Evolutionary conservation across 768 basidiomycete genomes (phyloP), one percentile per base, ranked within the genome.

Genomic region (Hemileccinum impolitum): DNA sequence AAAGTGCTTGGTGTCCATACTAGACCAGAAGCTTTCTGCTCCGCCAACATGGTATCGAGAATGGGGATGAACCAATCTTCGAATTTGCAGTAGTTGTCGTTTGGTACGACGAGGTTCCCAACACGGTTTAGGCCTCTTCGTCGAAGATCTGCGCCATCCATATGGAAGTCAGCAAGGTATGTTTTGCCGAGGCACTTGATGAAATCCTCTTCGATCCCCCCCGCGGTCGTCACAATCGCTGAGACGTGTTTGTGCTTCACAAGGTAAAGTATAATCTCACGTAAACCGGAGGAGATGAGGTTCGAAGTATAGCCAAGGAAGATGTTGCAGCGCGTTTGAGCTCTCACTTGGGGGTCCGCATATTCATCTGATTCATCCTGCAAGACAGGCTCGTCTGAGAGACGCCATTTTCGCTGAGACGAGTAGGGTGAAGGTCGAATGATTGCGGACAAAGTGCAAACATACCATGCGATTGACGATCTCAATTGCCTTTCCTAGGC

Each of bases 51-150:
- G 26, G 73, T 63, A 62, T 98, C 87, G 36, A 99, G 79, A 48
- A 97, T 90, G 2, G 96, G 96, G 17, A 82, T 84, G n/a, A 98
- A 80, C 96, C 96, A 99, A 66, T 98, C 95, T 70, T 99, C 96
- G 58, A 98, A 99, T 61, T 90, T 87, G 82, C 96, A 98, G 70
- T 99, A 99, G 65, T 98, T 98, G 60, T 96, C 92, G 63, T 99
- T 99, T 3, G 96, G 96, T 2, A 99, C 83, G 49, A 99, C 73
- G 37, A 99, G 80, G 62, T 99, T 99, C 28, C 96, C 96, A 53
- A 98, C 93, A 31, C 96, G 82, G 61, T 99, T 99, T 79, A 99
- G 82, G n/a, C 96, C 96, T 52, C 81, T 79, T 63, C 75, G 84
- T 38, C 96, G 81, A 48, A 99, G 70, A 48, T 85, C 84, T 6